phyloP scores from a whole-genome alignment of 257 asterid genomes.

The Nyctanthes arbortristis region DNA sequence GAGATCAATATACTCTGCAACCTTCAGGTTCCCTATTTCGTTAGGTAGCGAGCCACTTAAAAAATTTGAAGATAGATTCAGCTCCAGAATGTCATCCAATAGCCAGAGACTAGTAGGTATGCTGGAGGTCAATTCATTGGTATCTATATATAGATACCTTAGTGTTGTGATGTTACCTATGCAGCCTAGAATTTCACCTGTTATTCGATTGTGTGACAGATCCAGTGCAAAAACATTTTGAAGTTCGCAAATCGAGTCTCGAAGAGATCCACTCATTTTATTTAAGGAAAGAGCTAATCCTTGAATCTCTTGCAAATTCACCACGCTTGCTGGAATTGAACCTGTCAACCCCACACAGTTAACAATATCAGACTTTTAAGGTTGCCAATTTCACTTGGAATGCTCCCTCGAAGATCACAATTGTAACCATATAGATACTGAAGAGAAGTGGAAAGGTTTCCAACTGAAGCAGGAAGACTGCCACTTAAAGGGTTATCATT shows the following conservation, averaged over 20 bases:
- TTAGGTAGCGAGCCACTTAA: conserved; percentile 20
- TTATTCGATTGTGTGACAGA: conserved; percentile 4
- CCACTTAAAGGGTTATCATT: conserved; percentile 21
- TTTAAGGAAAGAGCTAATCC: too few relatives aligned
- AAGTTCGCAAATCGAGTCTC: conserved; percentile 7
- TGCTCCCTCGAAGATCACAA: too few relatives aligned
- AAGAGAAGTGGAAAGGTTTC: conserved; percentile 31
- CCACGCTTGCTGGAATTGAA: too few relatives aligned
- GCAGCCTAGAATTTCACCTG: conserved; percentile 24
- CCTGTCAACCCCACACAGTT: conserved; percentile 11
- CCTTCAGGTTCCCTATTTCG: conserved; percentile 13
- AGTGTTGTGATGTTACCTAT: too few relatives aligned
- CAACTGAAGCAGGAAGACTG: conserved; percentile 24
- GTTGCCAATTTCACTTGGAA: too few relatives aligned
- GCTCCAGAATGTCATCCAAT: conserved; percentile 19
- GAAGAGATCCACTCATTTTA: conserved; percentile 21
- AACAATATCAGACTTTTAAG: background rate
- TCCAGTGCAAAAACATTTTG: too few relatives aligned
- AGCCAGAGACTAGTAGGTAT: conserved; percentile 24
- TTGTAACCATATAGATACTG: too few relatives aligned
- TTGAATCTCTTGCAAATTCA: too few relatives aligned
- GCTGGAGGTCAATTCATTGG: too few relatives aligned
- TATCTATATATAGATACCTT: too few relatives aligned
- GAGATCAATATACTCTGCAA: conserved; percentile 4
- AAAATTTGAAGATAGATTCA: too few relatives aligned